Conservation (phyloP, 495 filamentous ascomycete genomes). For the Tuber magnatum region DNA sequence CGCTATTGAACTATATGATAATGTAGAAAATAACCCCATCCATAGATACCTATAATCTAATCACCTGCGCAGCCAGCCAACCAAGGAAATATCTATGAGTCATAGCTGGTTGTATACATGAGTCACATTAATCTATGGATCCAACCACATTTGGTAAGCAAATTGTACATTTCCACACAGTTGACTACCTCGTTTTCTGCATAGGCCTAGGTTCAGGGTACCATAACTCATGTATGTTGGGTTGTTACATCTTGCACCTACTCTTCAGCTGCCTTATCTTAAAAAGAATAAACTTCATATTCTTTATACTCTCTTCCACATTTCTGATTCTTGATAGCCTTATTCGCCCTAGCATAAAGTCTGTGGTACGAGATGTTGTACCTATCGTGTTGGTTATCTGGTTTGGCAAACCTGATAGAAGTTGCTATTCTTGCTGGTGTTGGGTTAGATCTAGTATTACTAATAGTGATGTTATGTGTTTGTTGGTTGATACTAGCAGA, state of each 20-base stretch:
- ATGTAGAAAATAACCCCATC: too few species aligned
- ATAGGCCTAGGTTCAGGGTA: too few species aligned
- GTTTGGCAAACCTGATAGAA: slow-evolving; percentile 68
- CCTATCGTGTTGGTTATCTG: slow-evolving; percentile 67
- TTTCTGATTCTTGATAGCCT: slow-evolving; percentile 84
- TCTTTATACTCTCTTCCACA: slow-evolving; percentile 80
- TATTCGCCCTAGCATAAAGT: slow-evolving; percentile 62
- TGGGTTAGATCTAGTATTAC: slow-evolving; percentile 16
- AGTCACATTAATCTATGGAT: too few species aligned
- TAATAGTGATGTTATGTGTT: slow-evolving; percentile 23
- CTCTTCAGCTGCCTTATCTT: slow-evolving; percentile 64
- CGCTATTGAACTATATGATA: too few species aligned
- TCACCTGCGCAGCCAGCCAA: too few species aligned
- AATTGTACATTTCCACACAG: too few species aligned
- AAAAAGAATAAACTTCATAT: slow-evolving; percentile 70
- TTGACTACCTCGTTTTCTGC: too few species aligned
- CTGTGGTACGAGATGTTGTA: slow-evolving; percentile 51
- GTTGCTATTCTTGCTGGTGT: slow-evolving; percentile 47
- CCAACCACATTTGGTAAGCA: too few species aligned
- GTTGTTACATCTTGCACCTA: slow-evolving; percentile 24
- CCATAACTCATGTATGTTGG: too few species aligned
- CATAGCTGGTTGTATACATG: too few species aligned
- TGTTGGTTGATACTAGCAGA: slow-evolving; percentile 44
- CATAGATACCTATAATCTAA: too few species aligned
- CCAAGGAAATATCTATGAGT: too few species aligned